A percentile compares a stretch with the other conserved stretches of the same genome.
Conservation (phyloP, 805 yeast species). For the Candida coleopterorum region DNA sequence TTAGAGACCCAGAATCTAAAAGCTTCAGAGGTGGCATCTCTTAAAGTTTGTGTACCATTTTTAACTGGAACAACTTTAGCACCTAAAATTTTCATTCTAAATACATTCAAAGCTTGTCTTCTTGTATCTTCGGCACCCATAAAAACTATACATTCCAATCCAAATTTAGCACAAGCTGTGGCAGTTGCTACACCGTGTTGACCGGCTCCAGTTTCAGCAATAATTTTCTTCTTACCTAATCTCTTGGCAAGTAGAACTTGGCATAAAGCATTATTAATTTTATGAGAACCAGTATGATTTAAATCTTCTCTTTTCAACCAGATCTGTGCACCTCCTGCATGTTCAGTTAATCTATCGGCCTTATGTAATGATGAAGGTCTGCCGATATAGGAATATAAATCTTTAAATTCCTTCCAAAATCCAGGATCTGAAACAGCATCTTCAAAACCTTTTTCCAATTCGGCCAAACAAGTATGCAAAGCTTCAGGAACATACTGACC, state of each 20-base stretch:
- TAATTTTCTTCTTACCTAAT: constrained; percentile 69
- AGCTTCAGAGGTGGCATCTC: constrained; percentile 98
- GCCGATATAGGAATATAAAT: constrained; percentile 88
- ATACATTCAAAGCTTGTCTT: constrained; percentile 96
- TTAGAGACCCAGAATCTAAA: constrained; percentile 93
- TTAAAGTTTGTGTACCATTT: constrained; percentile 90
- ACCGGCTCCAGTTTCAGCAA: constrained; percentile 92
- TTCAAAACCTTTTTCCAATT: constrained; percentile 84
- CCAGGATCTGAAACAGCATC: constrained; percentile 81
- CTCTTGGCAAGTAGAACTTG: constrained; percentile 77
- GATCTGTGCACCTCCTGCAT: constrained; percentile 87
- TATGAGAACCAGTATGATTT: constrained; percentile 86
- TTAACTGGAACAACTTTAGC: constrained; percentile 92
- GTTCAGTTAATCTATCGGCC: constrained; percentile 85
- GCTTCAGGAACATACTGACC: constrained; percentile 99
- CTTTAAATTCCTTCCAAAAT: constrained; percentile 90
- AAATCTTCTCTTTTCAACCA: constrained; percentile 98
- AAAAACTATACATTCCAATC: constrained; percentile 86
- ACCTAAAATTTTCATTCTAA: constrained; percentile 94
- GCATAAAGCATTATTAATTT: constrained; percentile 79
- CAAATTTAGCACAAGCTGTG: constrained; percentile 89
- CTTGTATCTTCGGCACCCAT: constrained; percentile 99
- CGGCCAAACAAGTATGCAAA: constrained; percentile 82
- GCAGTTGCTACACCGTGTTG: constrained; percentile 94
- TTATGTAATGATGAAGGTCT: constrained; percentile 91